These are phyloP conservation scores for Leccinum obscurum DNA, from an alignment of 768 basidiomycete genomes.

Conservation along the genomic window DNA sequence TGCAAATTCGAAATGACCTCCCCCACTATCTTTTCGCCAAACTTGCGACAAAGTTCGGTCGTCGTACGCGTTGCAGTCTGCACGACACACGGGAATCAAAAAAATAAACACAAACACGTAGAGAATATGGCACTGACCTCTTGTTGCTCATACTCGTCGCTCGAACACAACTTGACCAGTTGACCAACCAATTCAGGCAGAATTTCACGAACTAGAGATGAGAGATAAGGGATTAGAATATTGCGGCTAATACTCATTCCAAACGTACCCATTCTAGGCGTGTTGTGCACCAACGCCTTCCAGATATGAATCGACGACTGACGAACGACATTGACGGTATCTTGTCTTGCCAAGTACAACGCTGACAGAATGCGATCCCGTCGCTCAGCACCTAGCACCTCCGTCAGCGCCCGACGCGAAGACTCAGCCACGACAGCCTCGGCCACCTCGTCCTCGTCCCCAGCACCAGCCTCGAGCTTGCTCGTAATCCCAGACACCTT, in stretches of 20 bases:
- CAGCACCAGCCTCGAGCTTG: constrained; percentile 74
- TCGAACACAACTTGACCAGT: constrained; percentile 75
- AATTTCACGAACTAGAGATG: constrained; percentile 75
- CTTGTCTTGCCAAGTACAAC: constrained; percentile 91
- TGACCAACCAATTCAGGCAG: constrained; percentile 81
- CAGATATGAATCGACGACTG: constrained; percentile 94
- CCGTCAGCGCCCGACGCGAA: constrained; percentile 82
- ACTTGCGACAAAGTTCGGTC: constrained; percentile 89
- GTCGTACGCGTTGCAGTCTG: constrained; percentile 85
- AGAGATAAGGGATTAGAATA: constrained; percentile 9
- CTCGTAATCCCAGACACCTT: constrained; percentile 94
- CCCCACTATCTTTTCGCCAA: constrained; percentile 86
- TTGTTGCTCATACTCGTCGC: constrained; percentile 81
- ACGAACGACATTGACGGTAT: constrained; percentile 84
- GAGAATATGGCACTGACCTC: constrained; percentile 53
- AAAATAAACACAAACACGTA: not conserved
- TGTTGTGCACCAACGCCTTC: constrained; percentile 97
- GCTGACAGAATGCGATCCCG: constrained; percentile 90
- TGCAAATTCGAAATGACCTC: constrained; percentile 84
- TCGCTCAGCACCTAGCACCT: constrained; percentile 85
- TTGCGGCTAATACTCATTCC: not conserved
- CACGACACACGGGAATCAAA: not conserved
- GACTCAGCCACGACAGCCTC: constrained; percentile 71
- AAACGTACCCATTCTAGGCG: constrained; percentile 76
- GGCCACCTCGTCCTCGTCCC: constrained; percentile 68